phyloP scores from a whole-genome alignment of 192 early-diverging fungal species.

The Linnemannia zychae region DNA sequence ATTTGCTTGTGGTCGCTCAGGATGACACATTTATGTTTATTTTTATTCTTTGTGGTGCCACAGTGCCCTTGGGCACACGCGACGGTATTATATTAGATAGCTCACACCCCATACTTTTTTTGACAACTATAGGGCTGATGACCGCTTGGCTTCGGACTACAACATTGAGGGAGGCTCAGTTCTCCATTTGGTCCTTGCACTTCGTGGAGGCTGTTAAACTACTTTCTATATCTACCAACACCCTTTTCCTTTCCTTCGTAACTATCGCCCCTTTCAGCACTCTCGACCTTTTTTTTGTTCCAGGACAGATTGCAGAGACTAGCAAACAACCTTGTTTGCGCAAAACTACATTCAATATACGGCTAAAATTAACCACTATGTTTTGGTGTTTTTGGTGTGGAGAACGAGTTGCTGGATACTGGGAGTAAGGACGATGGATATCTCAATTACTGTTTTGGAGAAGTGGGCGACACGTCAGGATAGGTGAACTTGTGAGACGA shows the following conservation, averaged over 20 bases:
- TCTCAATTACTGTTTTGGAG: too few species aligned
- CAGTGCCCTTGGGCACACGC: not conserved
- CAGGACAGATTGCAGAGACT: not conserved
- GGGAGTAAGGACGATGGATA: too few species aligned
- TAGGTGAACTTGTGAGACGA: too few species aligned
- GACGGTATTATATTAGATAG: not conserved
- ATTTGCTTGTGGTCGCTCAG: not conserved
- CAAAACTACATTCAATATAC: not conserved
- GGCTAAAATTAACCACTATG: not conserved
- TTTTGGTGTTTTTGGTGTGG: too few species aligned
- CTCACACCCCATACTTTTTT: not conserved
- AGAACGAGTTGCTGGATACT: too few species aligned
- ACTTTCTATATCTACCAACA: not conserved
- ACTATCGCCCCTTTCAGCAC: not conserved
- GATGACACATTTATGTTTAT: not conserved
- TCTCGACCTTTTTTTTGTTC: not conserved
- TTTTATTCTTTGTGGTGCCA: not conserved
- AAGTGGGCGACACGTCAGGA: too few species aligned
- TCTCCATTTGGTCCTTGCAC: constrained; percentile 94
- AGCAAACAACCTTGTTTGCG: not conserved
- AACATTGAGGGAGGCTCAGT: constrained; percentile 84
- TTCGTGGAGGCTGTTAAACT: constrained; percentile 84
- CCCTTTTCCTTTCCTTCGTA: not conserved
- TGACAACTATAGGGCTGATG: constrained; percentile 76
- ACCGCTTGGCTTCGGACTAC: constrained; percentile 77